These are phyloP conservation scores for Penicillium frequentans DNA, from an alignment of 2,329 filamentous ascomycete genomes.

Conservation along the genomic window DNA sequence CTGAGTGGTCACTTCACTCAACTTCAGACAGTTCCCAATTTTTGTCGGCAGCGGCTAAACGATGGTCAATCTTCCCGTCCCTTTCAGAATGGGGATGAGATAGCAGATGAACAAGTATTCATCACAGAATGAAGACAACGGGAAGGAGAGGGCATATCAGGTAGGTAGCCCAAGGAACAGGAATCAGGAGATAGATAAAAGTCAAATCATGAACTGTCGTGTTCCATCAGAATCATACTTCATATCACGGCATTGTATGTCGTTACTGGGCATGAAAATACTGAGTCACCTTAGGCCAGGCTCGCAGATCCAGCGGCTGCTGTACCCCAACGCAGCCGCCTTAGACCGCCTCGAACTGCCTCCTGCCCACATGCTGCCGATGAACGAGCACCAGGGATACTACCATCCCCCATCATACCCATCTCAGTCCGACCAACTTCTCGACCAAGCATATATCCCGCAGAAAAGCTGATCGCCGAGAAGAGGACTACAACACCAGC, in stretches of 20 bases:
- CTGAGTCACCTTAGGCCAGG: conserved; percentile 25
- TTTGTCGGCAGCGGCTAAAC: conserved; percentile 8
- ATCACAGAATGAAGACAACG: background rate
- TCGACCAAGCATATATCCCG: conserved; percentile 62
- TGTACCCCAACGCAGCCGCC: conserved; percentile 45
- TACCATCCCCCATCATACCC: conserved; percentile 28
- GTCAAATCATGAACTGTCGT: background rate
- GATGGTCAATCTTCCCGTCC: background rate
- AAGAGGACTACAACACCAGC: conserved; percentile 65
- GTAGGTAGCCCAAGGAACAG: background rate
- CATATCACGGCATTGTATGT: background rate
- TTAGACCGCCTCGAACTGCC: conserved; percentile 45
- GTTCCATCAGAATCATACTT: background rate
- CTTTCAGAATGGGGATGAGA: background rate
- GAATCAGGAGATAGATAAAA: background rate
- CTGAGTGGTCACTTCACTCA: background rate
- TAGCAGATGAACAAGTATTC: background rate
- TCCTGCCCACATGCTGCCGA: conserved; percentile 46
- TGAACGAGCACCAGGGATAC: conserved; percentile 29
- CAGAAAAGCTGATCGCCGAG: conserved; percentile 64
- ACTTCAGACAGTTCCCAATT: conserved; percentile 6
- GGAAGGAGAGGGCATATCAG: background rate
- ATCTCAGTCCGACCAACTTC: conserved; percentile 58
- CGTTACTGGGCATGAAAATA: background rate
- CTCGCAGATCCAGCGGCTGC: conserved; percentile 39